Conservation (phyloP, 306 rosid genomes). For the Clitoria ternatea region DNA sequence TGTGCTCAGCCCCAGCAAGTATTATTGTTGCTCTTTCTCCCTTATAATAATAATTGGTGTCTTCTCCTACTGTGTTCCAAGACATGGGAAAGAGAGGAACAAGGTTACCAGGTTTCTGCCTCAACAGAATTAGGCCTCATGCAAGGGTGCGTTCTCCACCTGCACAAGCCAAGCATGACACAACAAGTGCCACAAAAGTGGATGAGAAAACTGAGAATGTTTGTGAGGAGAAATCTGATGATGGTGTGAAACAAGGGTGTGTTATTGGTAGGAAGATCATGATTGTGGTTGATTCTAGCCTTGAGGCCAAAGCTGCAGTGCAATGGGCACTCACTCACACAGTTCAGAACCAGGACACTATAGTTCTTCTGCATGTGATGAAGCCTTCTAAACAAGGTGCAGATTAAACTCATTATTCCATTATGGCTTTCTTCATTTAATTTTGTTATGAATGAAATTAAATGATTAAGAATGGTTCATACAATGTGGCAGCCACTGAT, state of each 20-base stretch:
- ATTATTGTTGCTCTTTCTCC: conserved; percentile 8
- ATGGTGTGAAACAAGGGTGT: conserved; percentile 37
- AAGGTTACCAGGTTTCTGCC: conserved; percentile 74
- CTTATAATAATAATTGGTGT: conserved; percentile 34
- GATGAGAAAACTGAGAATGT: conserved; percentile 20
- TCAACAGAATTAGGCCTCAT: conserved; percentile 82
- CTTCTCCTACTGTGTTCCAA: conserved; percentile 17
- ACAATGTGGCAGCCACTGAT: conserved; percentile 30
- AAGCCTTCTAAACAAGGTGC: conserved; percentile 69
- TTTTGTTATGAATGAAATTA: not conserved
- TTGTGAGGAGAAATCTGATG: conserved; percentile 31
- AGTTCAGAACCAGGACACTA: conserved; percentile 66
- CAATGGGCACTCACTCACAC: conserved; percentile 95
- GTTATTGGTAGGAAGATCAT: conserved; percentile 62
- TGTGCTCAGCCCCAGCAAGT: conserved; percentile 25
- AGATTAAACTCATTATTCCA: not conserved
- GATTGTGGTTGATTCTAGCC: conserved; percentile 91
- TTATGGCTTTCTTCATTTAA: not conserved
- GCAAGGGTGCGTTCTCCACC: conserved; percentile 77
- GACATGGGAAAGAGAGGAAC: conserved; percentile 76
- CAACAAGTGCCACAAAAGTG: conserved; percentile 15
- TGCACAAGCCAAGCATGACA: conserved; percentile 42
- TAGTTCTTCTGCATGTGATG: conserved; percentile 71
- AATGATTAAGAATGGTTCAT: not conserved
- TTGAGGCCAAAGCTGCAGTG: conserved; percentile 77